Percentiles rank a stretch among this genome's conserved stretches.
phyloP scores from a whole-genome alignment of 2,329 filamentous ascomycete genomes.

The Pyrenophora tritici-repentis region DNA sequence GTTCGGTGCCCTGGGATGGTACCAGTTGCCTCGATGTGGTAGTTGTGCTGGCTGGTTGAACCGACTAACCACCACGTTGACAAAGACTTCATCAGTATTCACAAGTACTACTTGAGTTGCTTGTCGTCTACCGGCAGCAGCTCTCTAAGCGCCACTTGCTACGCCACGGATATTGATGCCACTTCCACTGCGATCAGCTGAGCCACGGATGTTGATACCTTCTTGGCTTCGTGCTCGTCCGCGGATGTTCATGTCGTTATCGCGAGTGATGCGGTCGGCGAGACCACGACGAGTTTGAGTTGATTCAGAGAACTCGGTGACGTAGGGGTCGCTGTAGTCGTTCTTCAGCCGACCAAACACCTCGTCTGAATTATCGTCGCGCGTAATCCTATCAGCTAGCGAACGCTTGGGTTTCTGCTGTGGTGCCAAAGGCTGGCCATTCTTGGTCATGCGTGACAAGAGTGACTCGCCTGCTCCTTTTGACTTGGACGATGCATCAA shows the following conservation, averaged over 20 bases:
- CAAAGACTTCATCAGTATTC: too few species aligned
- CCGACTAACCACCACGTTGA: too few species aligned
- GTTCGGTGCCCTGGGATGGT: too few species aligned
- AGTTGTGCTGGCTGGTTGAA: too few species aligned
- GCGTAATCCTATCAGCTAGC: constrained; percentile 39
- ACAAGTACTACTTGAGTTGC: neutral
- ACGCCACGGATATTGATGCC: constrained; percentile 43
- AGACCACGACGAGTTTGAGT: constrained; percentile 23
- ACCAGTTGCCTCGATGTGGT: too few species aligned
- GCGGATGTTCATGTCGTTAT: constrained; percentile 27
- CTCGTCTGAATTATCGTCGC: constrained; percentile 28
- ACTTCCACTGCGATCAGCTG: constrained; percentile 23
- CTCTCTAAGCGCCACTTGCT: constrained; percentile 36
- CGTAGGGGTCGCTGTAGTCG: constrained; percentile 33
- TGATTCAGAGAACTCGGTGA: constrained; percentile 35
- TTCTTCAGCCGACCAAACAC: constrained; percentile 40
- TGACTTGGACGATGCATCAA: constrained; percentile 39
- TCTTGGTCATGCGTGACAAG: constrained; percentile 43
- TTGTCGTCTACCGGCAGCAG: neutral
- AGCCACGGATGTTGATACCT: constrained; percentile 43
- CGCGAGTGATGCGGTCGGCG: constrained; percentile 30
- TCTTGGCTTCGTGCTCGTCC: constrained; percentile 25
- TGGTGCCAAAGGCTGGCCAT: constrained; percentile 34
- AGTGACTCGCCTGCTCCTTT: constrained; percentile 26
- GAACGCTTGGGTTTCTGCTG: constrained; percentile 29